Evolutionary conservation across 2,329 filamentous ascomycete species (phyloP).

Genomic region (Trichoderma sp.): DNA sequence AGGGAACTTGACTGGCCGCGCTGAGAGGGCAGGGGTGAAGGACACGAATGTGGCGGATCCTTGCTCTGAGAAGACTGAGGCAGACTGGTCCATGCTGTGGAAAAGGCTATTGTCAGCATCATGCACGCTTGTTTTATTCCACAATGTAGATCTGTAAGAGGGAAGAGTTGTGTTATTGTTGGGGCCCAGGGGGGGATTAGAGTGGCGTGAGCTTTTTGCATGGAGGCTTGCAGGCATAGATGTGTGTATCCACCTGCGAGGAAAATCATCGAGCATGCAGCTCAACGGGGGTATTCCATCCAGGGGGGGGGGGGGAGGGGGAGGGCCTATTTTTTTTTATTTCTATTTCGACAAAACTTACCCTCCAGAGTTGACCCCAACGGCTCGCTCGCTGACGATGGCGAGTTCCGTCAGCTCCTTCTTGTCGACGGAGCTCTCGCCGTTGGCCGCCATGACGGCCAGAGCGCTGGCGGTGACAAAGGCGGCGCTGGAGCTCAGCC

Average conservation of each 20-base stretch:
- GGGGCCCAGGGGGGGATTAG: background rate
- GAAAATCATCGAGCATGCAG: conserved; percentile 18
- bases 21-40: conserved; percentile 79
- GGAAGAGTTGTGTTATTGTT: background rate
- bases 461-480: conserved; percentile 90
- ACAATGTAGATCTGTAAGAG: background rate
- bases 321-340: no score
- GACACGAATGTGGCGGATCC: conserved; percentile 88
- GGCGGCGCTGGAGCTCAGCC: conserved; percentile 89
- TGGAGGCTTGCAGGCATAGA: background rate
- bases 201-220: background rate
- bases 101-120: conserved; percentile 21
- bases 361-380: conserved; percentile 96
- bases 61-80: conserved; percentile 87
- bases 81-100: conserved; percentile 90
- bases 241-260: conserved; percentile 24
- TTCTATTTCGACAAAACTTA: conserved; percentile 43
- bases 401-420: conserved; percentile 89
- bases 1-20: conserved; percentile 80
- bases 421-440: conserved; percentile 79
- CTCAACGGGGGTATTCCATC: background rate
- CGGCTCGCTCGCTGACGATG: conserved; percentile 89
- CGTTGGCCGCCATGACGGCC: conserved; percentile 85
- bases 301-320: background rate
- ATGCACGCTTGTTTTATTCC: background rate